phyloP scores from a whole-genome alignment of 495 filamentous ascomycete species.

The Cercophora newfieldiana region DNA sequence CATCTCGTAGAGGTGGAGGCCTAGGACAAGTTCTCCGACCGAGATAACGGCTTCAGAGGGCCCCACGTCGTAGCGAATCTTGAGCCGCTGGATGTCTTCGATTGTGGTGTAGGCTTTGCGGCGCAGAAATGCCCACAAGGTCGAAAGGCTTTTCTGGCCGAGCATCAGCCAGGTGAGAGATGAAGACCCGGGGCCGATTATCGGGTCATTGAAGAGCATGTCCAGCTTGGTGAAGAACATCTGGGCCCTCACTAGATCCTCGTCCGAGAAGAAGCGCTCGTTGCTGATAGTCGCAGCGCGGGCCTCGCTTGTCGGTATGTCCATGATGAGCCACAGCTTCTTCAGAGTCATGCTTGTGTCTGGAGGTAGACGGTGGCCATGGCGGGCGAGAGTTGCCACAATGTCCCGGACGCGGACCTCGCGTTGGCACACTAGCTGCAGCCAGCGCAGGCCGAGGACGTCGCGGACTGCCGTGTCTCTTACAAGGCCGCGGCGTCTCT shows the following conservation, averaged over 20 bases:
- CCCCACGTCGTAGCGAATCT: slow-evolving; percentile 42
- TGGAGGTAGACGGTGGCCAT: slow-evolving; percentile 53
- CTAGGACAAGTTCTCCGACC: slow-evolving; percentile 35
- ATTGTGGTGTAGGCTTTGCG: slow-evolving; percentile 37
- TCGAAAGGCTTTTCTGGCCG: slow-evolving; percentile 54
- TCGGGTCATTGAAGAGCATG: slow-evolving; percentile 57
- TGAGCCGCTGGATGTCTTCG: slow-evolving; percentile 48
- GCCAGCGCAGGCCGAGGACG: slow-evolving; percentile 33
- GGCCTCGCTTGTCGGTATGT: slow-evolving; percentile 50
- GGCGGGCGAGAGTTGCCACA: slow-evolving; percentile 48
- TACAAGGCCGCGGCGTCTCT: slow-evolving; percentile 5
- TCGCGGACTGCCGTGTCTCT: slow-evolving; percentile 18
- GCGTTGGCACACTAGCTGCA: slow-evolving; percentile 32
- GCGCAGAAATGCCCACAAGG: slow-evolving; percentile 52
- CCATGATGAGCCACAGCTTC: slow-evolving; percentile 69
- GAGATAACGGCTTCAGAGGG: slow-evolving; percentile 11
- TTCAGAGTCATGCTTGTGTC: slow-evolving; percentile 46
- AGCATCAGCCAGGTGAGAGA: slow-evolving; percentile 56
- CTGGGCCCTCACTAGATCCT: slow-evolving; percentile 54
- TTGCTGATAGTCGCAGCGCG: slow-evolving; percentile 54
- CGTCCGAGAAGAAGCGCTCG: slow-evolving; percentile 47
- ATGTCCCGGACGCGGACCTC: slow-evolving; percentile 50
- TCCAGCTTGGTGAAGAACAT: slow-evolving; percentile 64
- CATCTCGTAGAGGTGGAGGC: slow-evolving; percentile 49
- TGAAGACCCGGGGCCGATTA: slow-evolving; percentile 39